Conservation (phyloP, 164 flowering plant genomes). For the Dillenia turbinata region DNA sequence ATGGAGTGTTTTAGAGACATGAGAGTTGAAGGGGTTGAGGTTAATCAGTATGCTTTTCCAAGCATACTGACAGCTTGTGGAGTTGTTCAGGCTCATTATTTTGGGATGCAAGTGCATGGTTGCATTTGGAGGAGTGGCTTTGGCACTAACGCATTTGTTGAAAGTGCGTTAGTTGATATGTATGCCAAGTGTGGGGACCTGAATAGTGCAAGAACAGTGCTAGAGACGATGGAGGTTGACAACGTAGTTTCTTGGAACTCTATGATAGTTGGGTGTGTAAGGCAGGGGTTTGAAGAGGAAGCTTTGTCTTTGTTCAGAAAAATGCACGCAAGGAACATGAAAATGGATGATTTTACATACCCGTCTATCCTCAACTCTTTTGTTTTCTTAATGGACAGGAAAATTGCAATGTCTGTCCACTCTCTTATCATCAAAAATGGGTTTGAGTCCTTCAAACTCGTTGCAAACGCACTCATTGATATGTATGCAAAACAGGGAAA, state of each 20-base stretch:
- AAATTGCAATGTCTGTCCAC: conserved; percentile 50
- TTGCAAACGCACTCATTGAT: conserved; percentile 77
- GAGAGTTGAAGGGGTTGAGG: conserved; percentile 43
- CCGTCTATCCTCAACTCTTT: conserved; percentile 69
- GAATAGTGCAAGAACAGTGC: conserved; percentile 38
- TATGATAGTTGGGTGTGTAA: conserved; percentile 69
- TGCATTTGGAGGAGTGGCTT: conserved; percentile 60
- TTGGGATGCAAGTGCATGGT: conserved; percentile 77
- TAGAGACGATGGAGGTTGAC: conserved; percentile 43
- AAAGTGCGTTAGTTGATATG: conserved; percentile 77
- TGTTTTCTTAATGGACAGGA: conserved; percentile 30
- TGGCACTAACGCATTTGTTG: conserved; percentile 55
- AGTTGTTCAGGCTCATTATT: conserved; percentile 17
- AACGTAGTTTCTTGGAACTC: conserved; percentile 86
- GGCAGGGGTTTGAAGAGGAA: conserved; percentile 51
- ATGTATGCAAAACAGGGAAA: conserved; percentile 71
- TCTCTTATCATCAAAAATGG: conserved; percentile 64
- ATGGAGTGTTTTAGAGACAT: conserved; percentile 57
- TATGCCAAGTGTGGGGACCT: conserved; percentile 72
- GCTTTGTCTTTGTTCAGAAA: conserved; percentile 52
- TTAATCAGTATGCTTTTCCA: conserved; percentile 77
- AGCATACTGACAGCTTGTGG: conserved; percentile 71
- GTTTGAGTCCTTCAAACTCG: conserved; percentile 42
- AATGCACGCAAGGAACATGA: conserved; percentile 55
- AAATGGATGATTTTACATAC: conserved; percentile 66